Percentiles rank a stretch among this genome's conserved stretches.
Evolutionary conservation across 805 yeast species (phyloP).

Genomic region (Teunomyces gatunensis): DNA sequence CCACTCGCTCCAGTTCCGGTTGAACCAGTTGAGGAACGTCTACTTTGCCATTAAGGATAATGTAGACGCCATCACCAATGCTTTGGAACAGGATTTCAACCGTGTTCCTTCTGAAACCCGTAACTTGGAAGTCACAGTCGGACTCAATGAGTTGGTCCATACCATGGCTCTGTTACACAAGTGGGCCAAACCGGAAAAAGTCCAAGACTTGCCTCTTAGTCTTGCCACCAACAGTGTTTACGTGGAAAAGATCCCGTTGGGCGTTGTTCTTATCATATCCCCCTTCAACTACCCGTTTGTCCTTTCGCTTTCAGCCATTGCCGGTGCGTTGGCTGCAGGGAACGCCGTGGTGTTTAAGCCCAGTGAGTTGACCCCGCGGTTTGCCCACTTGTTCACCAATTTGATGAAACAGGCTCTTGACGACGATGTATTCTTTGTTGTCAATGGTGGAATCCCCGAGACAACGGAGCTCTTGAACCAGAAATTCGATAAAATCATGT

Average conservation of each 20-base stretch:
- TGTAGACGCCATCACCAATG: constrained; percentile 50
- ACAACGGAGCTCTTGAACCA: constrained; percentile 57
- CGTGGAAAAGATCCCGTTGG: constrained; percentile 45
- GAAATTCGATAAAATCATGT: constrained; percentile 77
- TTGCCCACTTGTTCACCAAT: constrained; percentile 54
- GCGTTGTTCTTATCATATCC: constrained; percentile 68
- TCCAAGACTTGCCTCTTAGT: constrained; percentile 35
- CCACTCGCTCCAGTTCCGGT: constrained; percentile 52
- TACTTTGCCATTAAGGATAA: constrained; percentile 64
- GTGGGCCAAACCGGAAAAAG: constrained; percentile 57
- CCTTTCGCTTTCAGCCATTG: constrained; percentile 61
- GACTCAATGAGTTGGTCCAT: constrained; percentile 54
- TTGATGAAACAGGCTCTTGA: constrained; percentile 54
- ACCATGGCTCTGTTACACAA: constrained; percentile 57
- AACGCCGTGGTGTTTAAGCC: constrained; percentile 77
- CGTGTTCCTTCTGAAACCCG: constrained; percentile 62
- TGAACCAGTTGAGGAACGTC: constrained; percentile 62
- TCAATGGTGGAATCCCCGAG: constrained; percentile 71
- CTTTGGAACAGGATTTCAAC: constrained; percentile 65
- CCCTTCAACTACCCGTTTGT: constrained; percentile 82
- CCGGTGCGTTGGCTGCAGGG: constrained; percentile 84
- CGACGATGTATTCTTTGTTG: constrained; percentile 54
- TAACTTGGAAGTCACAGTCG: constrained; percentile 52
- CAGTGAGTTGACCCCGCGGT: constrained; percentile 66
- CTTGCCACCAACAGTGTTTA: constrained; percentile 29